Conservation (phyloP, 2,329 filamentous ascomycete species). For the Aspergillus cejpii region DNA sequence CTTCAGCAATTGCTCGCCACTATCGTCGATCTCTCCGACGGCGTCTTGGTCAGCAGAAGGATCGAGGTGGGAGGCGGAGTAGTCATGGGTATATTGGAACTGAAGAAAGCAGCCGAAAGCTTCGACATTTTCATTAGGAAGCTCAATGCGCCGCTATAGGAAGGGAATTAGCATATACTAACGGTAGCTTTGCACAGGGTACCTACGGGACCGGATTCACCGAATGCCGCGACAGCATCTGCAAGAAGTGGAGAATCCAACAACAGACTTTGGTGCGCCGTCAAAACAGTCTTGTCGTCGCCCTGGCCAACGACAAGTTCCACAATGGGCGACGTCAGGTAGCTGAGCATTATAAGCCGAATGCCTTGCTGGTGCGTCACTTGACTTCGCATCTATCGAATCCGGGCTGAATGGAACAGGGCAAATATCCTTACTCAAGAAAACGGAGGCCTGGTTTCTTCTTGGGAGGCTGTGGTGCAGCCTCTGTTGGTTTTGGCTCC, state of each 20-base stretch:
- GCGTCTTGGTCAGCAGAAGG: constrained; percentile 61
- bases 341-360: constrained; percentile 31
- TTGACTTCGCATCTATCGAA: neutral
- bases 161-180: neutral
- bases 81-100: constrained; percentile 77
- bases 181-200: neutral
- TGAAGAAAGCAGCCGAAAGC: constrained; percentile 74
- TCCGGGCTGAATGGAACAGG: neutral
- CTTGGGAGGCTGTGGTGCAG: constrained; percentile 11
- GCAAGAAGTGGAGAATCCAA: constrained; percentile 67
- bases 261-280: constrained; percentile 73
- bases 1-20: constrained; percentile 75
- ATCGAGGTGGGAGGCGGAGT: constrained; percentile 62
- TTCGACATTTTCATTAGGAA: constrained; percentile 61
- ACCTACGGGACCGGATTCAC: constrained; percentile 55
- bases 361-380: neutral
- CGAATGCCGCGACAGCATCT: constrained; percentile 56
- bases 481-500: constrained; percentile 11
- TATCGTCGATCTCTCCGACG: constrained; percentile 62
- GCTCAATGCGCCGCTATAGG: constrained; percentile 59
- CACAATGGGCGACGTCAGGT: constrained; percentile 63
- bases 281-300: constrained; percentile 57
- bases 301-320: constrained; percentile 59
- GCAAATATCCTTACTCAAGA: constrained; percentile 26
- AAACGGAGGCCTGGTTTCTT: constrained; percentile 22